A percentile compares a stretch with the other conserved stretches of the same genome.
These are phyloP conservation scores for Puccinia triticina DNA, from an alignment of 1,284 basidiomycete species.

Conservation along the genomic window DNA sequence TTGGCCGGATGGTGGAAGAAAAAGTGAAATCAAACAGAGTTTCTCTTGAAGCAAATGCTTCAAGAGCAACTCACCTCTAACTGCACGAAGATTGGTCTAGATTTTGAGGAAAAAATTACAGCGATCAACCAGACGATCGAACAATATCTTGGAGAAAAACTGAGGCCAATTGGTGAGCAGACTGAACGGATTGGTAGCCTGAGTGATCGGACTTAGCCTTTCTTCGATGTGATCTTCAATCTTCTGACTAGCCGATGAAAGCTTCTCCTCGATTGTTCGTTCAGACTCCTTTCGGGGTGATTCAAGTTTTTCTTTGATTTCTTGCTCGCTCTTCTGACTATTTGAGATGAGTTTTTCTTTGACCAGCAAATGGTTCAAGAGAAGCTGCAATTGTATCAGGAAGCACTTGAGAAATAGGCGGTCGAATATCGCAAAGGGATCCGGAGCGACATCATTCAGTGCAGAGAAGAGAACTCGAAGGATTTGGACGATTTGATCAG, in stretches of 20 bases:
- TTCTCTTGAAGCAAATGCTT: not conserved
- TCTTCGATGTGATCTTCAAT: not conserved
- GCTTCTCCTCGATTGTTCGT: not conserved
- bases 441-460: not conserved
- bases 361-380: not conserved
- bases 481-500: not conserved
- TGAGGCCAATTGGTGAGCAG: not conserved
- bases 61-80: not conserved
- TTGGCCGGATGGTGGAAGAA: not conserved
- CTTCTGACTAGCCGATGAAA: not conserved
- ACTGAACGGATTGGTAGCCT: not conserved
- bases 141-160: not conserved
- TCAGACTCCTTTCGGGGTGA: not conserved
- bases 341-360: not conserved
- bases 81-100: not conserved
- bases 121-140: not conserved
- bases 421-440: not conserved
- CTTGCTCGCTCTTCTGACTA: not conserved
- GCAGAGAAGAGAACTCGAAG: conserved; percentile 1
- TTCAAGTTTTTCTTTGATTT: not conserved
- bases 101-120: not conserved
- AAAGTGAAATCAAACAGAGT: not conserved
- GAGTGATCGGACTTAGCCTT: not conserved
- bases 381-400: not conserved
- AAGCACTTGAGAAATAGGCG: not conserved